Percentiles rank a stretch among this genome's conserved stretches.
phyloP scores from a whole-genome alignment of 2,329 filamentous ascomycete species.

The Fusarium temperatum region DNA sequence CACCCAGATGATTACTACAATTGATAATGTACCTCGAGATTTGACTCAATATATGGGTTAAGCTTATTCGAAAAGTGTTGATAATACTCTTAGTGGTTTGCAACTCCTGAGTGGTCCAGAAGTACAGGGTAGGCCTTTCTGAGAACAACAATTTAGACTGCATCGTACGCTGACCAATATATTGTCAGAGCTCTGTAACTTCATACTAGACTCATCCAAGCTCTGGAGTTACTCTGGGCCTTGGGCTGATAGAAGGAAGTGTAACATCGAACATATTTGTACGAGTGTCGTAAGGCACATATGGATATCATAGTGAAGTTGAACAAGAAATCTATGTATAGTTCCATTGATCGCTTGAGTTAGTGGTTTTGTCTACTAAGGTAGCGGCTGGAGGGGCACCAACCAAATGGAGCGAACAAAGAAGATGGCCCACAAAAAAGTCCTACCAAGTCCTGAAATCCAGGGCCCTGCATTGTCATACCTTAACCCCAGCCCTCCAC shows the following conservation, averaged over 20 bases:
- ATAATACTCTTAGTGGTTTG: not conserved
- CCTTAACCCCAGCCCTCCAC: not conserved
- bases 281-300: not conserved
- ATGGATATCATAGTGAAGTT: too few relatives aligned
- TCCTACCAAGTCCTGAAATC: constrained; percentile 18
- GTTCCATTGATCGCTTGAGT: too few relatives aligned
- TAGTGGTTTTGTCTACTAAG: too few relatives aligned
- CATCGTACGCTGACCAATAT: not conserved
- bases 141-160: too few relatives aligned
- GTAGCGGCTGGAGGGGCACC: not conserved
- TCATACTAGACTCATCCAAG: not conserved
- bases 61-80: not conserved
- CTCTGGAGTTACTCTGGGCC: not conserved
- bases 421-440: constrained; percentile 2
- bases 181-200: not conserved
- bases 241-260: not conserved
- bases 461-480: constrained; percentile 3
- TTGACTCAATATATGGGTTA: too few relatives aligned
- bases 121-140: not conserved
- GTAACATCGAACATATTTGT: not conserved
- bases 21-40: too few relatives aligned
- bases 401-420: not conserved
- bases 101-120: not conserved
- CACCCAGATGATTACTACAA: too few relatives aligned
- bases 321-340: too few relatives aligned